Evolutionary conservation across 305 asterid species (phyloP), one percentile per base, ranked within the genome.

Genomic region (Euphrasia arctica): DNA sequence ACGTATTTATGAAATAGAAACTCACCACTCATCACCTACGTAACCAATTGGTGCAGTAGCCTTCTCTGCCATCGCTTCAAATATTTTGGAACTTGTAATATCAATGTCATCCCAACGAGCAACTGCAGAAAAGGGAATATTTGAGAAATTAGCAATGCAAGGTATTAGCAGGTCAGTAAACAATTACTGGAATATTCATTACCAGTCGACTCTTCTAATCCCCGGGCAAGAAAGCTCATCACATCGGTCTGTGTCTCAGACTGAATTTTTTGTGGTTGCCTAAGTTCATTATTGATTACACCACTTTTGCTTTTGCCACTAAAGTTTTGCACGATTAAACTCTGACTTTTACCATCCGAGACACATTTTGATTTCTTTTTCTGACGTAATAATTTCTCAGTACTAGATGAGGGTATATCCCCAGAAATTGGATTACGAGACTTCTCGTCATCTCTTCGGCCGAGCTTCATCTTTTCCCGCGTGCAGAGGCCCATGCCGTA

Each of bases 11-110:
- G 60, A 27, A 31, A 54, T 34, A 41, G 50, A 31, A 14, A 77
- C 96, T 83, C 74, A 90, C 99, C 99, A 90, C 68, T 86, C 97
- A 69, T 90, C 96, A 27, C 88, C 97, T 64, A 88, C 47, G 69
- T 90, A 81, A 67, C 99, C 99, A 60, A 94, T 88, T 67, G 63
- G 77, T 45, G 70, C 56, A 42, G 72, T 54, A 39, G 43, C 0
- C 73, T 64, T 70, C 18, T 31, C 71, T 36, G 71, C 69, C 56
- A 41, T 70, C 55, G 79, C 54, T 71, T 80, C 83, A 4, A 67
- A 63, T 15, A 63, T 75, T 45, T 28, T 70, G n/a, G 84, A 65
- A 63, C 66, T 56, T 54, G 80, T 70, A 70, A 62, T 69, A 36
- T 75, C 82, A 5, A 71, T 66, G 10, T 62, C 88, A 71, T 89